Evolutionary conservation across 2,329 filamentous ascomycete genomes (phyloP), one percentile per base, ranked within the genome.

Genomic region (Thelonectria rubi): DNA sequence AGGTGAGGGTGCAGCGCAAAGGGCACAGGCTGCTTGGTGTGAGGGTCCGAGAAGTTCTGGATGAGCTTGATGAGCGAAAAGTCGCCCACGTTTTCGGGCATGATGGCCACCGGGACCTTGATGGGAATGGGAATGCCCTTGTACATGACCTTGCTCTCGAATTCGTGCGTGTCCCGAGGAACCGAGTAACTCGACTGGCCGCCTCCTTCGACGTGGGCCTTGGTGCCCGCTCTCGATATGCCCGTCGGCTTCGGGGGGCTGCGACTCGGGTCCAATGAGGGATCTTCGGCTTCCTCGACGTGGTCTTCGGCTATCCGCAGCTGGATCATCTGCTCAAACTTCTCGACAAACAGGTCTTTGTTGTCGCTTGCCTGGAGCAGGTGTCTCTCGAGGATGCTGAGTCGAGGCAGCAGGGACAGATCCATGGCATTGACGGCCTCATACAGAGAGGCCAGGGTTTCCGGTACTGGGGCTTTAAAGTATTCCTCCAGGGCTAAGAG

Each of bases 41-140:
- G 94, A 17, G 91, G 84, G 11, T 89, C 88, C 45, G 92, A 92
- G 76, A 98, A 98, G 55, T 92, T 97, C 71, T 97, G 93, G 67
- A 99, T 97, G 55, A 99, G 88, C 77, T 98, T 98, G 79, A 99
- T 91, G 59, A 99, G 84, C 39, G 94, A 98, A 74, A 99, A 99
- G 78, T 99, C 95, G 64, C 95, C 95, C 15, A 99, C 95, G 0
- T 92, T 97, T 81, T 99, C 95, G 2, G 94, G 92, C 81, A 94
- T 94, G 60, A 97, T 86, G 11, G 95, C 94, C 3, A 94, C 94
- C 0, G 95, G 95, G 8, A 99, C 90, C 78, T 98, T 98, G 80
- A 99, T 93, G 1, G 95, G 95, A 26, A 99, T 94, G 0, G 94
- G 94, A 58, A 98, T 95, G 65, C 93, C 93, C 79, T 97, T 97